Base-by-base conservation (phyloP, 2,329 filamentous ascomycete genomes). In the Exutisphaerella laricina region DNA sequence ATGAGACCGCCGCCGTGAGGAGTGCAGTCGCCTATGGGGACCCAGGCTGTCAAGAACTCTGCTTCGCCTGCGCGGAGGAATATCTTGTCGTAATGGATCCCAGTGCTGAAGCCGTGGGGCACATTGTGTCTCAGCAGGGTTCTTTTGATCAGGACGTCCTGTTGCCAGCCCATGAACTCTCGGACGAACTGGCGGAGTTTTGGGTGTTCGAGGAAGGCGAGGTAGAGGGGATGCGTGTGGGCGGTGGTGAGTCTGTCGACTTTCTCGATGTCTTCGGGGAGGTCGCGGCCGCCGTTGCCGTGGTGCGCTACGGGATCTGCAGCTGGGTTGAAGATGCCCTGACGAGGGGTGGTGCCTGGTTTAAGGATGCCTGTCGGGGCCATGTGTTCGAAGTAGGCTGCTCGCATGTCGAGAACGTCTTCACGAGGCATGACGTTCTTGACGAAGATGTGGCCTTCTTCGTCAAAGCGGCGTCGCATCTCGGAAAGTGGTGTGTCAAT, bases 371-470 rank as follows among this genome's bases (percentile, higher is more conserved):
- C 65, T 5, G 64, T 69, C 8, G 61, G 57, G 4, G 55, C 48
- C 37, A 71, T 59, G 22, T 65, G 59, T 18, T 50, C 38, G 50
- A 72, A 72, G 48, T 71, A 70, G 23, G 40, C 41, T 46, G 66
- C 58, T 12, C 69, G 58, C 35, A 63, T 63, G 45, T 67, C 61
- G 13, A 70, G 54, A 4, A 72, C 69, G 40, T 68, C 66, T 34
- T 64, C 61, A n/a, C 68, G 58, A 4, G 68, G 67, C 16, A 71
- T 50, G 5, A 71, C 42, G 4, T 61, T 58, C 38, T 70, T 71
- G 23, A 71, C 53, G 45, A 65, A 70, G 18, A 71, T 49, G 48
- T 70, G 71, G 18, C 67, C 67, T 38, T 70, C 67, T 10, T 57
- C 49, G 16, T 61, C 39, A 25, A 66, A 64, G 5, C 65, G 65